Conservation (phyloP, 345 rosid genomes). For the Orychophragmus violaceus region DNA sequence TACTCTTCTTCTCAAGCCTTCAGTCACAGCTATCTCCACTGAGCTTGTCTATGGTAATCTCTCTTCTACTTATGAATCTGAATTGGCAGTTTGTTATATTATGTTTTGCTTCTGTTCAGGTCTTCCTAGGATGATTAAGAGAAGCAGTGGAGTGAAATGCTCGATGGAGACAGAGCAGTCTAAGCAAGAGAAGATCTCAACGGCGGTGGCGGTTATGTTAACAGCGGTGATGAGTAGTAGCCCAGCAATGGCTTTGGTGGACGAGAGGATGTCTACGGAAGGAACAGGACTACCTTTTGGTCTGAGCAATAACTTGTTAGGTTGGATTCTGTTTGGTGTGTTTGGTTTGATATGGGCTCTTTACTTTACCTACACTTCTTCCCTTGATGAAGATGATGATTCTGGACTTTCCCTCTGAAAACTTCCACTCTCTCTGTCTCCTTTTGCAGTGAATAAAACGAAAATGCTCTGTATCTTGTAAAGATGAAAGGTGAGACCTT, state of each 20-base stretch:
- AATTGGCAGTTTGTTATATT: neutral
- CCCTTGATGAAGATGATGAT: constrained; percentile 69
- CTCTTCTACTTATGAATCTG: neutral
- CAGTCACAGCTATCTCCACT: constrained; percentile 27
- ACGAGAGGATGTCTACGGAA: constrained; percentile 74
- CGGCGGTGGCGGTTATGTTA: constrained; percentile 37
- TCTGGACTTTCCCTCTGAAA: constrained; percentile 71
- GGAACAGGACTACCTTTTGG: constrained; percentile 86
- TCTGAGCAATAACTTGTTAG: constrained; percentile 81
- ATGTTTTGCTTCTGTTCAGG: constrained; percentile 28
- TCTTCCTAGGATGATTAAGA: constrained; percentile 41
- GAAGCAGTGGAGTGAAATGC: constrained; percentile 50
- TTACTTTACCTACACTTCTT: constrained; percentile 48
- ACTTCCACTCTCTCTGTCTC: neutral
- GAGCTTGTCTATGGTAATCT: constrained; percentile 43
- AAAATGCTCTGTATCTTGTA: neutral
- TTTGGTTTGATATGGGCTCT: constrained; percentile 71
- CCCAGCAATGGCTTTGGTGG: constrained; percentile 79
- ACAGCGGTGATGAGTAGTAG: constrained; percentile 42
- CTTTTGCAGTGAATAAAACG: neutral
- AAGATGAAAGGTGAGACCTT: neutral
- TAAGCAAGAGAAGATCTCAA: neutral
- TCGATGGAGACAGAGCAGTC: constrained; percentile 28
- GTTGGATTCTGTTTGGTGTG: constrained; percentile 73
- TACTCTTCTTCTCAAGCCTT: constrained; percentile 31